Base-by-base conservation (phyloP, 2,329 filamentous ascomycete genomes). In the Leptographium radiaticola region DNA sequence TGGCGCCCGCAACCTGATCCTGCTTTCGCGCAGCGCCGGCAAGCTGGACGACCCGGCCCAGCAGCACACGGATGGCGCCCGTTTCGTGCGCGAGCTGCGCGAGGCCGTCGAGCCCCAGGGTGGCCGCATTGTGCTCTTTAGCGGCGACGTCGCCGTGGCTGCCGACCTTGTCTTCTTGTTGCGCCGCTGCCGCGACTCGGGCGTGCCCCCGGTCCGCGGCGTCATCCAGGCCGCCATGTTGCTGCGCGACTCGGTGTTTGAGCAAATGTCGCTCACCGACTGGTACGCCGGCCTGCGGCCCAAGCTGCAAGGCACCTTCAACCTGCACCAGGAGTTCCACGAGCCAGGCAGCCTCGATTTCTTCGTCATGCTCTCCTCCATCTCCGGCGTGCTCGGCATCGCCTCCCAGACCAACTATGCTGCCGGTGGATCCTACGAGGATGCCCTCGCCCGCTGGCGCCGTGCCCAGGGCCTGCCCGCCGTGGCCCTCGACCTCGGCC, bases 221-320 rank as follows among this genome's bases (percentile, higher is more conserved):
- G 65, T 74, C 16, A 62, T 75, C 40, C 70, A 75, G 50, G 63
- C 64, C 6, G 67, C 70, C 5, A 72, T 75, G 70, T 68, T 74
- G 2, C 61, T 69, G 9, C 45, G 54, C 44, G 56, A 59, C 40
- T 43, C 42, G 16, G 31, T 52, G 6, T 52, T 57, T 7, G 48
- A 51, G n/a, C 47, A 53, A 2, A 58, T 58, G 54, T 25, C 46
- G 3, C 36, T 51, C 9, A 52, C 51, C 1, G 57, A 59, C 12
- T 60, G 50, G 15, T 11, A 40, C 2, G 45, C 43, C 6, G 48
- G 53, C 1, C 15, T 58, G 15, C 48, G 46, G 6, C 57, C 59
- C 9, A 61, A 61, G 25, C 53, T 60, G 2, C 16, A 34, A 6
- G 59, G 57, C 4, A 57, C 58, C 1, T 42, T 25, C 20, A 58